Base-by-base conservation (phyloP, 1,284 basidiomycete genomes). In the Moesziomyces globuligerus region DNA sequence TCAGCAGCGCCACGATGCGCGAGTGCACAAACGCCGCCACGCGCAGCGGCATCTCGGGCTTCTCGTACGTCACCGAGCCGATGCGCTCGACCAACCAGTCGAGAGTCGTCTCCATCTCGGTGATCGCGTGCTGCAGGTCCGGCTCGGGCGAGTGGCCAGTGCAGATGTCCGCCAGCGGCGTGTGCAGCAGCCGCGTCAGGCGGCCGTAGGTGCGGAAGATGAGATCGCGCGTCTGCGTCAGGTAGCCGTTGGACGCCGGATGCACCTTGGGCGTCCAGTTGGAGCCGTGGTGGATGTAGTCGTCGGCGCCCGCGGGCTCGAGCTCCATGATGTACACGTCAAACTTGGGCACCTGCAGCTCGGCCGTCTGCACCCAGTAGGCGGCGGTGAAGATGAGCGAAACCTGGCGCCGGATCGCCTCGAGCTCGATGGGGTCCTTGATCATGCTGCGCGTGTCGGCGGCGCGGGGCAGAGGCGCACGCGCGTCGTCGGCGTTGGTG, bases 61-160 rank as follows among this genome's bases (percentile, higher is more conserved):
- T 65, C 7, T 75, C 62, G 51, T 69, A 61, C 4, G 58, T 59
- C 23, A 72, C 53, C 15, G 52, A 37, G 11, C 68, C 65, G 18
- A 72, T 57, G 18, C 66, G 60, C 11, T 57, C 57, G 20, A 66
- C 65, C 20, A 72, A 54, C 58, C 64, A 70, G 38, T 67, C 64
- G 24, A 70, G 48, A 23, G 58, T 62, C 26, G 56, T 55, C 54
- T 76, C 75, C 65, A 75, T 72, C 44, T 75, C 65, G 41, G 56
- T 60, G 37, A 76, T 67, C 28, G 72, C 66, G 20, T 45, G 51
- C 57, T 76, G 75, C 42, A 76, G 61, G 41, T 76, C 72, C n/a
- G 67, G 66, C 51, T 76, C 72, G 15, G 69, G 66, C 29, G 67
- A 70, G 32, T 55, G 48, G 8, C 70, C 73, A 18, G 55, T 61